Evolutionary conservation across 2,329 filamentous ascomycete genomes (phyloP).

Genomic region (Plectosphaerella cucumerina): DNA sequence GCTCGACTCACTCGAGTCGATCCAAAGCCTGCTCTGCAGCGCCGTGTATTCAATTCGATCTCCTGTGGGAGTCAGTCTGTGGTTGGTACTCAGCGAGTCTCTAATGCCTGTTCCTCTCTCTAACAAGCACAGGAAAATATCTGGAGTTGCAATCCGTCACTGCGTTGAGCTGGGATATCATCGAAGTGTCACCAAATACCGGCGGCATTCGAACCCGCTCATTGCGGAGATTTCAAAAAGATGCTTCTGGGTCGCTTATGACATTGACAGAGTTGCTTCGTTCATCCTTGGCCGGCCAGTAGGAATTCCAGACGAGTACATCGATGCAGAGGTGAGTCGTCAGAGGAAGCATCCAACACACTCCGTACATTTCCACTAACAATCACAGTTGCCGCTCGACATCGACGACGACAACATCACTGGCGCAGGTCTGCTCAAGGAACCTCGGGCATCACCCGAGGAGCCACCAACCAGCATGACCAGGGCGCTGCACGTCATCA

Average conservation of each 20-base stretch:
- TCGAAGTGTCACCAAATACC: constrained; percentile 17
- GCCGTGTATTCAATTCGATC: constrained; percentile 26
- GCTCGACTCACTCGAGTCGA: constrained; percentile 23
- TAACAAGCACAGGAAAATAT: constrained; percentile 19
- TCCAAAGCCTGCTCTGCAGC: constrained; percentile 26
- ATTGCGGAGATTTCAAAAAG: constrained; percentile 23
- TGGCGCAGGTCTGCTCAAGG: constrained; percentile 12
- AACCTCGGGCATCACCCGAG: constrained; percentile 9
- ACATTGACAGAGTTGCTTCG: constrained; percentile 23
- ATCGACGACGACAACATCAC: constrained; percentile 23
- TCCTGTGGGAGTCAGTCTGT: constrained; percentile 19
- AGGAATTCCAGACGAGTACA: constrained; percentile 17
- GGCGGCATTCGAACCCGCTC: constrained; percentile 11
- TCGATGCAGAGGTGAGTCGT: constrained; percentile 21
- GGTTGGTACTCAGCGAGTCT: constrained; percentile 9
- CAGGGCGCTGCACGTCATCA: constrained; percentile 22
- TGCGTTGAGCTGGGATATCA: constrained; percentile 30
- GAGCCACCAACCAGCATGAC: constrained; percentile 22
- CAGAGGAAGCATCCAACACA: neutral
- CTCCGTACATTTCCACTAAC: neutral
- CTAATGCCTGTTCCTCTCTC: neutral
- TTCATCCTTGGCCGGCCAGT: constrained; percentile 25
- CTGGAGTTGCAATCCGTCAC: constrained; percentile 26
- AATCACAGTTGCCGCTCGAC: constrained; percentile 20
- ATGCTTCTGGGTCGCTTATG: constrained; percentile 27